phyloP scores from a whole-genome alignment of 83 land plant species.

The Isoetes engelmannii region DNA sequence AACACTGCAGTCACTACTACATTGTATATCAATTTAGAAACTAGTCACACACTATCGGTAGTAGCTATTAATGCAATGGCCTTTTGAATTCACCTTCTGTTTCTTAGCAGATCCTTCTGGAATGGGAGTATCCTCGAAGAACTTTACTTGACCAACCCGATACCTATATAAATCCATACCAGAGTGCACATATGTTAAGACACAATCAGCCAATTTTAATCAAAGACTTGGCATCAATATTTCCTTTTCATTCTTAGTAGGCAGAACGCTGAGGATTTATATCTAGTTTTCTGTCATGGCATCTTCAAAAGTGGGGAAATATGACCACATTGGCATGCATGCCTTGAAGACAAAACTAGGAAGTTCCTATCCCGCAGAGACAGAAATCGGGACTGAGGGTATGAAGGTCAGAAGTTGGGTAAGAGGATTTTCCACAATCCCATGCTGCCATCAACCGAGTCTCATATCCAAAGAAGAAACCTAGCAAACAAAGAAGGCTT shows the following conservation, averaged over 20 bases:
- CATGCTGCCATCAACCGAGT: not conserved
- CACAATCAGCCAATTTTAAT: not conserved
- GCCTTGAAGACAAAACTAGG: not conserved
- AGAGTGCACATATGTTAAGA: not conserved
- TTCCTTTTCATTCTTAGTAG: not conserved
- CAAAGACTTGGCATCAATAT: not conserved
- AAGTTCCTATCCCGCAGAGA: not conserved
- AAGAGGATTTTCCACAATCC: not conserved
- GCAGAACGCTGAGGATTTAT: not conserved
- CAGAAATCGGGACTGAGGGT: not conserved
- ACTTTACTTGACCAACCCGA: slow-evolving; percentile 34
- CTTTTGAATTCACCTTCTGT: not conserved
- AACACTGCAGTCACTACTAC: too few species aligned
- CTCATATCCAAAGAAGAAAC: not conserved
- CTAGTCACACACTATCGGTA: not conserved
- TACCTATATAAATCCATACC: slow-evolving; percentile 20
- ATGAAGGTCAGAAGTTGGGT: not conserved
- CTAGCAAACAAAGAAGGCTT: not conserved
- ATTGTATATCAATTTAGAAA: not conserved
- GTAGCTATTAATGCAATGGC: not conserved
- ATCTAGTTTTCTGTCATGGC: not conserved
- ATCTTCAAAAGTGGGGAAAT: not conserved
- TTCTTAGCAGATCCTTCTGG: slow-evolving; percentile 14
- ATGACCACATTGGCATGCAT: not conserved
- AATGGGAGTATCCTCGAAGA: slow-evolving; percentile 25